Conservation (phyloP, 192 early-diverging fungal species). For the Entrophospora sp. region DNA sequence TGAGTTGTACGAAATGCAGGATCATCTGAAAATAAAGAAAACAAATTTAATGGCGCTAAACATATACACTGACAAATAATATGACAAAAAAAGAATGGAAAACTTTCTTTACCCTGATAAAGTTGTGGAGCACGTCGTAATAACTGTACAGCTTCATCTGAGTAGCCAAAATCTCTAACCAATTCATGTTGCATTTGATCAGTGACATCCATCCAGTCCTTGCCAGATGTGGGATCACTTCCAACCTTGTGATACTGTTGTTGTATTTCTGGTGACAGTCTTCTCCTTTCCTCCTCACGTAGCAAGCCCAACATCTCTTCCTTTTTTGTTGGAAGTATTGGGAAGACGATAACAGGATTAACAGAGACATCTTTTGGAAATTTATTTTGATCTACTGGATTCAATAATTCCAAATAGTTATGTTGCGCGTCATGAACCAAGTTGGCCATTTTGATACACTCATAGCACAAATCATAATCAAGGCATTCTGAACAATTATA, state of each 20-base stretch:
- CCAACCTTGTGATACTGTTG: conserved; percentile 6
- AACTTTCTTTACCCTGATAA: not conserved
- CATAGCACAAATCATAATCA: conserved; percentile 12
- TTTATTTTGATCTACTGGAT: not conserved
- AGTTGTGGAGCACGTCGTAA: conserved; percentile 15
- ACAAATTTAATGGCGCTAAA: not conserved
- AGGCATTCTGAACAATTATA: conserved; percentile 10
- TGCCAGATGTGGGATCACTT: conserved; percentile 1
- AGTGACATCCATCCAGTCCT: conserved; percentile 15
- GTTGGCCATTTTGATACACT: conserved; percentile 3
- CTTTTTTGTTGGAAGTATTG: conserved; percentile 13
- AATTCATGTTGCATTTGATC: conserved; percentile 9
- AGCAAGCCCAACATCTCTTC: not conserved
- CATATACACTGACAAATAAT: too few relatives aligned
- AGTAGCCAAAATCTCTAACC: conserved; percentile 16
- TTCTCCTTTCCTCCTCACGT: conserved; percentile 8
- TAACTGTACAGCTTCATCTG: conserved; percentile 8
- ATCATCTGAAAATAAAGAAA: not conserved
- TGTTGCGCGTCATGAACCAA: conserved; percentile 1
- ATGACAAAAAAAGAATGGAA: not conserved
- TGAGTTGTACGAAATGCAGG: conserved; percentile 1
- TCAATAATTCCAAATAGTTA: not conserved
- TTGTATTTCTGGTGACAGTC: conserved; percentile 6
- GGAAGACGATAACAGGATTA: not conserved
- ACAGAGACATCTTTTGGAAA: not conserved